Conservation (phyloP, 305 asterid species). For the Fraxinus angustifolia region DNA sequence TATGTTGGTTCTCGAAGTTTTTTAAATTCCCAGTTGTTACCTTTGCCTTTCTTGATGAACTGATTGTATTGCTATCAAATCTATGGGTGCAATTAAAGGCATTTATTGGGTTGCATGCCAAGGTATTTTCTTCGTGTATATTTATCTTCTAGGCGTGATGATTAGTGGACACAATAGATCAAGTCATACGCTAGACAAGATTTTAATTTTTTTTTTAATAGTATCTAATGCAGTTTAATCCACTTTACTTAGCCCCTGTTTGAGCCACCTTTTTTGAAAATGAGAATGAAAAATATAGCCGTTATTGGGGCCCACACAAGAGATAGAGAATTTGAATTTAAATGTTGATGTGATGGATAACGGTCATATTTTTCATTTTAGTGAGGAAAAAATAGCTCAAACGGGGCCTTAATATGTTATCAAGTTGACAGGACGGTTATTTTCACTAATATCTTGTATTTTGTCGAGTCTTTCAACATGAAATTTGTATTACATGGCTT, state of each 20-base stretch:
- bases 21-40: slow-evolving; percentile 4
- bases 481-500: not conserved
- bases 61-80: slow-evolving; percentile 17
- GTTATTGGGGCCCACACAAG: too few species aligned
- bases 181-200: not conserved
- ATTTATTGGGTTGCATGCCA: not conserved
- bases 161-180: not conserved
- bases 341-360: too few species aligned
- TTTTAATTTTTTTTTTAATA: not conserved
- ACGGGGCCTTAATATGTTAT: not conserved
- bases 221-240: not conserved
- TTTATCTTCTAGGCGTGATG: not conserved
- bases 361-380: too few species aligned
- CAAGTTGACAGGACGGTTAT: not conserved
- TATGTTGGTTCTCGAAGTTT: slow-evolving; percentile 10
- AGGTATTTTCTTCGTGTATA: not conserved
- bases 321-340: too few species aligned
- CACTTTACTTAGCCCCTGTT: too few species aligned
- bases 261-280: too few species aligned
- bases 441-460: not conserved
- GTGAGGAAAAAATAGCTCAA: too few species aligned
- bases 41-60: slow-evolving; percentile 24
- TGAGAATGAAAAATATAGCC: too few species aligned
- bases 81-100: not conserved
- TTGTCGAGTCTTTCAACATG: not conserved